phyloP scores from a whole-genome alignment of 2,329 filamentous ascomycete genomes.

The Nothopassalora personata region DNA sequence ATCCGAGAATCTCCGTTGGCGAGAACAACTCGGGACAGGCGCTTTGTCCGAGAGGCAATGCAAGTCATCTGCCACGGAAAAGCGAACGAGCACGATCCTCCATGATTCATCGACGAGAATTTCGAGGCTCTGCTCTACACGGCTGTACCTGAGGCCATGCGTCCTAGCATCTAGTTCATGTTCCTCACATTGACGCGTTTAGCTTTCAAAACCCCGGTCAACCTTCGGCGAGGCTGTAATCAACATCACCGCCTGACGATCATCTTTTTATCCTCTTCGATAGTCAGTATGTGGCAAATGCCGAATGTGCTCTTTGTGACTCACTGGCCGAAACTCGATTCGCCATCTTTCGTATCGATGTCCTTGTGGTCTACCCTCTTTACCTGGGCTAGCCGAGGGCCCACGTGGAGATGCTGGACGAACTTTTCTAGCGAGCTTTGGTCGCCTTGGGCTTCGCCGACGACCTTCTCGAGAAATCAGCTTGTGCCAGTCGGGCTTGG shows the following conservation, averaged over 20 bases:
- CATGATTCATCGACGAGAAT: conserved; percentile 2
- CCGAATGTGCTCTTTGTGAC: conserved; percentile 1
- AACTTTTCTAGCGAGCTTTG: conserved; percentile 62
- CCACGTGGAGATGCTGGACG: conserved; percentile 67
- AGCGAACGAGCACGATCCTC: background rate
- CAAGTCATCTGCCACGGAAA: background rate
- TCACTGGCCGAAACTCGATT: conserved; percentile 54
- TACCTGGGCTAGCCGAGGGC: conserved; percentile 67
- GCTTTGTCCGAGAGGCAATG: background rate
- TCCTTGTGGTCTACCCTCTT: conserved; percentile 66
- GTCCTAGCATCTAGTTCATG: background rate
- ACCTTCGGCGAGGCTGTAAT: background rate
- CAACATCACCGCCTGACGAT: background rate
- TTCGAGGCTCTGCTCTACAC: background rate
- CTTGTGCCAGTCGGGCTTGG: background rate
- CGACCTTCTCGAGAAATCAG: conserved; percentile 55
- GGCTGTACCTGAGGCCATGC: background rate
- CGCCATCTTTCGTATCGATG: conserved; percentile 60
- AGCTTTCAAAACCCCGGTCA: background rate
- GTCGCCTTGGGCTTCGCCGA: conserved; percentile 80
- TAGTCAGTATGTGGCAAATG: background rate
- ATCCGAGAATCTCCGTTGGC: background rate
- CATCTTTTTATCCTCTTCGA: conserved; percentile 9
- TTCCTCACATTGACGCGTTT: background rate
- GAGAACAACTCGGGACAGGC: background rate